Conservation (phyloP, 441 rosid species). For the Biscutella auriculata region DNA sequence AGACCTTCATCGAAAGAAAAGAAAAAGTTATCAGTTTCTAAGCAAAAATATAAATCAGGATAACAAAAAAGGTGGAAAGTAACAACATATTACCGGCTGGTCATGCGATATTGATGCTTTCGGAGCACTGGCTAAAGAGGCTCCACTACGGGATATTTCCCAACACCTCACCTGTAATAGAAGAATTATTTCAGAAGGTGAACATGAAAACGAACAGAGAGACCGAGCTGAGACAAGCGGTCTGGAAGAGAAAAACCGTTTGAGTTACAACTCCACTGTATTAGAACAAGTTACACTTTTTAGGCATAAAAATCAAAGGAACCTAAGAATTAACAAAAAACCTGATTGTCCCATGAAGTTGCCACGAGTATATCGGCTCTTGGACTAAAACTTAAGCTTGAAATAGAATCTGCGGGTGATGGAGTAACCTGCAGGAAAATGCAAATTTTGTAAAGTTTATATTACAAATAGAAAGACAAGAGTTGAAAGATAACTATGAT, state of each 20-base stretch:
- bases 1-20: conserved; percentile 36
- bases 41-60: not conserved
- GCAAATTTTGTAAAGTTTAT: not conserved
- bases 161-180: conserved; percentile 72
- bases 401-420: conserved; percentile 74
- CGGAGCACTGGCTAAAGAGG: conserved; percentile 45
- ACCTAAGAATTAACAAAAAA: conserved; percentile 14
- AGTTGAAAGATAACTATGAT: not conserved
- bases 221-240: not conserved
- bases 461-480: not conserved
- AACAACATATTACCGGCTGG: conserved; percentile 57
- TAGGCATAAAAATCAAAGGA: conserved; percentile 1
- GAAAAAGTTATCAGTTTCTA: not conserved
- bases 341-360: conserved; percentile 99
- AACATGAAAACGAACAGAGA: not conserved
- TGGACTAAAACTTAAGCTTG: conserved; percentile 86
- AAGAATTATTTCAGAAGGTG: not conserved
- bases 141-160: conserved; percentile 64
- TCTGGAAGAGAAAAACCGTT: not conserved
- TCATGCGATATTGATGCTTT: conserved; percentile 83
- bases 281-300: not conserved
- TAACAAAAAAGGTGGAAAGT: not conserved
- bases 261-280: not conserved
- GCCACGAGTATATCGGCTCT: conserved; percentile 78
- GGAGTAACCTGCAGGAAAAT: conserved; percentile 47